phyloP scores from a whole-genome alignment of 371 early-diverging fungal species.

The Lichtheimia corymbifera region DNA sequence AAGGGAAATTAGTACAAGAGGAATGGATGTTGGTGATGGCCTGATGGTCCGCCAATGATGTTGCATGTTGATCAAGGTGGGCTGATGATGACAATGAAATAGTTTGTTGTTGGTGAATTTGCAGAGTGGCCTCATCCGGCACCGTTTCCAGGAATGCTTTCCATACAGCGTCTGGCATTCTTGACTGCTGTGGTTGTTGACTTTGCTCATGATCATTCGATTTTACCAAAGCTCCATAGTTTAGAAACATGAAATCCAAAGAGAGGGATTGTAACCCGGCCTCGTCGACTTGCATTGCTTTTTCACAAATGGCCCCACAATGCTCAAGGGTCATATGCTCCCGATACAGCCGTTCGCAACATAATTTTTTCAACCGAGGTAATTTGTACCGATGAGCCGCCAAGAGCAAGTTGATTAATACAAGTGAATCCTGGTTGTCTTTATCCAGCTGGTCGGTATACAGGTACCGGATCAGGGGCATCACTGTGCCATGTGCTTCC shows the following conservation, averaged over 20 bases:
- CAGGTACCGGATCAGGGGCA: neutral
- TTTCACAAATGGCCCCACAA: neutral
- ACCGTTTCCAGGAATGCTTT: slow-evolving; percentile 45
- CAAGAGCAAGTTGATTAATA: slow-evolving; percentile 8
- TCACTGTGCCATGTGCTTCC: neutral
- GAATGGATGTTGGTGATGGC: no score
- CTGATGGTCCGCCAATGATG: no score
- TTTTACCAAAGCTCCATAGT: neutral
- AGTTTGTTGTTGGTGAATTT: no score
- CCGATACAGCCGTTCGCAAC: slow-evolving; percentile 50
- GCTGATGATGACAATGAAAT: no score
- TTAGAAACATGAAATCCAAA: neutral
- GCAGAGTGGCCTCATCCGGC: slow-evolving; percentile 41
- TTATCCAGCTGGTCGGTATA: neutral
- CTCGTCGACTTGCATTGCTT: neutral
- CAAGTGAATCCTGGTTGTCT: neutral
- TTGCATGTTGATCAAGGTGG: no score
- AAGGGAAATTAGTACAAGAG: no score
- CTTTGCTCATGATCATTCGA: neutral
- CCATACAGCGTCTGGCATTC: slow-evolving; percentile 19
- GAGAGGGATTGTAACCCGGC: neutral
- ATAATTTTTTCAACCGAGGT: slow-evolving; percentile 58
- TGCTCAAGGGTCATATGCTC: slow-evolving; percentile 49
- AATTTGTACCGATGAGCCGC: slow-evolving; percentile 61
- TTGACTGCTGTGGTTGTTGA: neutral